phyloP scores from a whole-genome alignment of 2,329 filamentous ascomycete genomes.

The Stagonosporopsis tanaceti region DNA sequence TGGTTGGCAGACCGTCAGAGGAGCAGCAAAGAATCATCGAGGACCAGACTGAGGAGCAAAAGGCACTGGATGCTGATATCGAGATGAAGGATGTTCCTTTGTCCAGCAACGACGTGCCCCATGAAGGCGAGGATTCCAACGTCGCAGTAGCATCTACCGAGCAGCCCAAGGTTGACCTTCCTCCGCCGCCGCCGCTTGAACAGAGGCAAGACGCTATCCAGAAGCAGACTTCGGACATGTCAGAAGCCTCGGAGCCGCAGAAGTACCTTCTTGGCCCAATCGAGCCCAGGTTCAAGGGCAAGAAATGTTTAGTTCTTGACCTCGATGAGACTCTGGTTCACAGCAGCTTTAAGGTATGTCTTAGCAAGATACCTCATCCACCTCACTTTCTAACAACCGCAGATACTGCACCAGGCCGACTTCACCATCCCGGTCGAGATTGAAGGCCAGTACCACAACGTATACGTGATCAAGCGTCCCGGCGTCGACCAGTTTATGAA shows the following conservation, averaged over 20 bases:
- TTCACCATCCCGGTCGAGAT: constrained; percentile 99
- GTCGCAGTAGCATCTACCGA: constrained; percentile 38
- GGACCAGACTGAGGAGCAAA: constrained; percentile 59
- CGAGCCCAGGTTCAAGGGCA: constrained; percentile 78
- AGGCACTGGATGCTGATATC: constrained; percentile 62
- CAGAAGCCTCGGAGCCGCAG: constrained; percentile 58
- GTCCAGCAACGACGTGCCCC: constrained; percentile 59
- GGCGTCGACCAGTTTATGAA: constrained; percentile 99
- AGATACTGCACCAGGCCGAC: constrained; percentile 97
- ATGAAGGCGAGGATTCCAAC: constrained; percentile 40
- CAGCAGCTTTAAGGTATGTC: constrained; percentile 92
- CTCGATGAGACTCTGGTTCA: constrained; percentile 96
- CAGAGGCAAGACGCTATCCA: constrained; percentile 53
- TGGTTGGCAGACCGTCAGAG: constrained; percentile 45
- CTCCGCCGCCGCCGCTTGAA: constrained; percentile 63
- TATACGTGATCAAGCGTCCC: constrained; percentile 99
- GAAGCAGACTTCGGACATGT: constrained; percentile 52
- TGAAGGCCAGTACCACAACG: constrained; percentile 98
- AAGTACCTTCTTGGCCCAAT: constrained; percentile 84
- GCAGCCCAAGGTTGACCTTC: constrained; percentile 57
- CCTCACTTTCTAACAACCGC: constrained; percentile 24
- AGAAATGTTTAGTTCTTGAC: constrained; percentile 94
- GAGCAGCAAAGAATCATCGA: constrained; percentile 55
- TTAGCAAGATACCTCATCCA: background rate
- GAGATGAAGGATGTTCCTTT: constrained; percentile 70